phyloP scores from a whole-genome alignment of 495 filamentous ascomycete species.

The Annulohypoxylon nitens region DNA sequence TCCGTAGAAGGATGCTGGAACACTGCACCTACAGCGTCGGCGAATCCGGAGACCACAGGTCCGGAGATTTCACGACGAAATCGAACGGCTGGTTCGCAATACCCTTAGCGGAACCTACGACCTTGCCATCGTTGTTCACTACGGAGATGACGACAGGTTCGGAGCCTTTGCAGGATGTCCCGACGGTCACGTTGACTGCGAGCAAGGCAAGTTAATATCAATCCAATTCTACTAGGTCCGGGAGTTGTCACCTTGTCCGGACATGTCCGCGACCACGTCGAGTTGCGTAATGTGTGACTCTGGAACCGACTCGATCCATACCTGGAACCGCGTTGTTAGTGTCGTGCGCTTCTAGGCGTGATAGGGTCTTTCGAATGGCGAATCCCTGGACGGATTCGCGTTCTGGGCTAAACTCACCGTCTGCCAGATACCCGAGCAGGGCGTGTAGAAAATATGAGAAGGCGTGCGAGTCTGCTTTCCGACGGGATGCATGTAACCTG shows the following conservation, averaged over 20 bases:
- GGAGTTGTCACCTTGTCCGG: constrained; percentile 66
- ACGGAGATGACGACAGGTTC: constrained; percentile 61
- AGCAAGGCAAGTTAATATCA: constrained; percentile 35
- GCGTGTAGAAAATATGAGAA: constrained; percentile 77
- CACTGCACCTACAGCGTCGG: constrained; percentile 60
- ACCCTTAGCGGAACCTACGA: constrained; percentile 49
- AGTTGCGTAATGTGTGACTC: constrained; percentile 66
- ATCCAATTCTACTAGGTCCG: background rate
- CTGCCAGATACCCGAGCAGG: constrained; percentile 79
- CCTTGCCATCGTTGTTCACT: constrained; percentile 52
- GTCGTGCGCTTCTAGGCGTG: background rate
- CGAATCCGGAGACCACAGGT: constrained; percentile 71
- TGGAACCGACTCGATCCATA: constrained; percentile 74
- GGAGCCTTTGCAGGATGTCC: constrained; percentile 49
- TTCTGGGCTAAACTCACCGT: constrained; percentile 52
- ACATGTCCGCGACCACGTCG: constrained; percentile 69
- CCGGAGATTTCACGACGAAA: constrained; percentile 63
- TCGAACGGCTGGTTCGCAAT: constrained; percentile 62
- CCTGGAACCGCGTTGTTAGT: constrained; percentile 25
- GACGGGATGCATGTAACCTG: constrained; percentile 67
- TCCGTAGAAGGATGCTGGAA: background rate
- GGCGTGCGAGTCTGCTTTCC: constrained; percentile 72
- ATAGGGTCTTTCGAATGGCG: background rate
- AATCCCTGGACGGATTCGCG: background rate
- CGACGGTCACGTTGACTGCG: constrained; percentile 66